Base-by-base conservation (phyloP, 1,284 basidiomycete genomes). In the Ustilago bromivora region DNA sequence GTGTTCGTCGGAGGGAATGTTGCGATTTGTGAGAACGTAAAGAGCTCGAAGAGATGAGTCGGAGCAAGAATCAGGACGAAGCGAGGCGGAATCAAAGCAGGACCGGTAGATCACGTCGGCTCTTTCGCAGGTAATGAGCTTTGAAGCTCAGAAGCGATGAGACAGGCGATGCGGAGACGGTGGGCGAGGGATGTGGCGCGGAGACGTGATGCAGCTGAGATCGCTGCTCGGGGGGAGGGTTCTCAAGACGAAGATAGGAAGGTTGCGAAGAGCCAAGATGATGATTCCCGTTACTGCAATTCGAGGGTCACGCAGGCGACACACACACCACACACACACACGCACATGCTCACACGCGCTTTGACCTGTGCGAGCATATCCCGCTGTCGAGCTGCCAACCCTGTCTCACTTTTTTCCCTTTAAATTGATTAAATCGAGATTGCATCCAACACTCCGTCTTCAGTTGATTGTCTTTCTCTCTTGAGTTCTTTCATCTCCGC, bases 361-460 rank as follows among this genome's bases (percentile, higher is more conserved):
- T 58, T 47, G 57, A 23, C 57, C 57, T 31, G 57, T 36, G 41
- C 57, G 35, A 54, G 52, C 52, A 54, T 8, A 54, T 19, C 17
- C 52, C 52, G 55, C 55, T 57, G 55, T 57, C 55, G 55, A 43
- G 47, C 57, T 59, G 47, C 19, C 57, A 36, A 36, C 32, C 17
- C 13, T 47, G 43, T 49, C n/a, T 58, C 57, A 23, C 57, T 23
- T 49, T 58, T 36, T 58, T 23, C n/a, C 4, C 15, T 32, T n/a
- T 13, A 3, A 28, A 28, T 28, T 28, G 23, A 28, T 19, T 4
- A 4, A 23, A 15, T 56, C 36, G 2, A 56, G 19, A 12, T 38
- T 9, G 7, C n/a, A 11, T n/a, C 32, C 43, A 28, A 28, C 57
- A 17, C 23, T 13, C 19, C 15, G 41, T 43, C 49, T 54, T 12